Percentiles rank a stretch among this genome's conserved stretches.
phyloP scores from a whole-genome alignment of 2,329 filamentous ascomycete genomes.

The Trematosphaeria pertusa region DNA sequence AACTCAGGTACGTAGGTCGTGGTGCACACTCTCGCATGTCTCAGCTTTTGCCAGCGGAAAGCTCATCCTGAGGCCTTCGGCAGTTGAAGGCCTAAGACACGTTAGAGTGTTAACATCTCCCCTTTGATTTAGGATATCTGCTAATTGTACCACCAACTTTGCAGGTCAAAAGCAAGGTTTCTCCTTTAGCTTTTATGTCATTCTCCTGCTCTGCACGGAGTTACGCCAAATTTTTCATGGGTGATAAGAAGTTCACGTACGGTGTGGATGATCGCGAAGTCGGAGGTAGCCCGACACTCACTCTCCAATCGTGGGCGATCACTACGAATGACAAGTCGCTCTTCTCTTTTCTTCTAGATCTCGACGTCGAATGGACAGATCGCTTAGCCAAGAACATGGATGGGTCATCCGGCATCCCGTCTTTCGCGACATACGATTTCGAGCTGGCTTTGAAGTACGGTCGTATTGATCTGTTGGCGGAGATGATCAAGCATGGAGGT shows the following conservation, averaged over 20 bases:
- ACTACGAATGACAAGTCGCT: conserved; percentile 60
- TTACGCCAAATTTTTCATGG: conserved; percentile 1
- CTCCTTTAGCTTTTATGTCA: conserved; percentile 62
- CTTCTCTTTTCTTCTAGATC: conserved; percentile 65
- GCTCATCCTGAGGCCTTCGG: too few relatives aligned
- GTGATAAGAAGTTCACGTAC: conserved; percentile 13
- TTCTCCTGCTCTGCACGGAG: conserved; percentile 26
- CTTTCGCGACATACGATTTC: conserved; percentile 35
- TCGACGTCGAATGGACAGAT: conserved; percentile 55
- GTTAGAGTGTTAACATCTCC: too few relatives aligned
- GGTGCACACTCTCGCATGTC: too few relatives aligned
- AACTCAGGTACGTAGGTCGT: too few relatives aligned
- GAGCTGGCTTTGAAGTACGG: conserved; percentile 53
- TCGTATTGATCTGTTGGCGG: conserved; percentile 64
- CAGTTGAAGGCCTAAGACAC: too few relatives aligned
- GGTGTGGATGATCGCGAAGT: conserved; percentile 13
- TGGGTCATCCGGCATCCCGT: conserved; percentile 11
- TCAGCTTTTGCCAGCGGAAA: too few relatives aligned
- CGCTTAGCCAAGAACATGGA: conserved; percentile 9
- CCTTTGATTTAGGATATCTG: too few relatives aligned
- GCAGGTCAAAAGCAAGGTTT: conserved; percentile 67
- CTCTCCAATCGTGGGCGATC: conserved; percentile 56
- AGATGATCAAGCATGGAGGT: conserved; percentile 71
- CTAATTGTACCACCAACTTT: too few relatives aligned
- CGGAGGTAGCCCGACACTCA: not conserved